Evolutionary conservation across 345 rosid genomes (phyloP), one percentile per base, ranked within the genome.

Genomic region (Garcia nutans): DNA sequence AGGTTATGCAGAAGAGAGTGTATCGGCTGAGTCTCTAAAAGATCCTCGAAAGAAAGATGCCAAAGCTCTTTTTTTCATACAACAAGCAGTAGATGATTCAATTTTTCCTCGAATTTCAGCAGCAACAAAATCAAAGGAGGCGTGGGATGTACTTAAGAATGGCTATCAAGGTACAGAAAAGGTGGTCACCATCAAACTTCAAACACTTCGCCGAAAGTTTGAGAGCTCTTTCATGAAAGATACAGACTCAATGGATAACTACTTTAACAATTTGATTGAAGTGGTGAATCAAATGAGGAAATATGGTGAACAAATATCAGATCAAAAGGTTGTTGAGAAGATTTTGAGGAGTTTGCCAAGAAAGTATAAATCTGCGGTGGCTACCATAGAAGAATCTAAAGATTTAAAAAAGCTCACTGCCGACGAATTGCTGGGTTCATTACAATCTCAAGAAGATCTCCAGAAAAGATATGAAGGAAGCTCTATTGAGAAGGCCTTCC

Each of bases 181-280:
- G 47, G 57, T 75, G 8, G 1, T 23, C 10, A 57, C 67, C 4
- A 26, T 75, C 16, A 58, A 75, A 15, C 33, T 75, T 2, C 22
- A 75, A 58, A 68, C 73, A 41, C 59, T 75, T 66, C 9, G 49
- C 6, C 1, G 13, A 2, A 67, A 58, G 8, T 68, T 45, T 68
- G 33, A 26, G 6, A 57, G 47, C 37, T 57, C 20, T 2, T 52
- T 64, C 7, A 74, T 74, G 70, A 74, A 74, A 33, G 71, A 74
- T 20, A n/a, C 37, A 12, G 23, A 67, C 1, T 41, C 22, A 0
- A 10, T 45, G 2, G 44, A 57, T 1, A 13, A n/a, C 20, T 74
- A 65, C 11, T 64, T 45, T 22, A 15, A 6, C 6, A 61, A 26
- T 2, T 7, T 74, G 37, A 62, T n/a, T 24, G 69, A 73, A n/a